These are phyloP conservation scores for Lomentospora prolificans DNA, from an alignment of 2,329 filamentous ascomycete genomes.

Conservation along the genomic window DNA sequence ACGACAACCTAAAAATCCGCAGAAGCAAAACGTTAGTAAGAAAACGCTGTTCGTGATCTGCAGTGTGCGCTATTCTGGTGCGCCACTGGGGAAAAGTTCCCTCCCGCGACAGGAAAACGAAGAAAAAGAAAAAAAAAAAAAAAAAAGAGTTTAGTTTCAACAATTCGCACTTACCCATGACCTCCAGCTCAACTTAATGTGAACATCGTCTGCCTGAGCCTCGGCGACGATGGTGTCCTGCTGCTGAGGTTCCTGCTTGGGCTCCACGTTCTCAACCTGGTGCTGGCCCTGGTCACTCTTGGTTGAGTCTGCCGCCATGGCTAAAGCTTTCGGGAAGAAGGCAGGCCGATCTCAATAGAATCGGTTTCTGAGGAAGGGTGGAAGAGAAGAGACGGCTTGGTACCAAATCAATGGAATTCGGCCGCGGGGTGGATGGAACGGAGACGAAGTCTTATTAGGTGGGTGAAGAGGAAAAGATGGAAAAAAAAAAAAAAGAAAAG, in stretches of 20 bases:
- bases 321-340: too few species aligned
- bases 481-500: too few species aligned
- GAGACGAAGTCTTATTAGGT: too few species aligned
- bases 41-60: too few species aligned
- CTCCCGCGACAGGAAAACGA: not conserved
- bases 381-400: not conserved
- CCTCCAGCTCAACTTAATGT: conserved; percentile 42
- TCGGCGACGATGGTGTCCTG: conserved; percentile 19
- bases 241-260: conserved; percentile 9
- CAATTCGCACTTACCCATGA: conserved; percentile 40
- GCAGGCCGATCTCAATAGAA: not conserved
- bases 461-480: too few species aligned
- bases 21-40: not conserved
- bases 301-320: not conserved
- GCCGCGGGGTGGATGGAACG: too few species aligned
- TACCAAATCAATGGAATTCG: too few species aligned
- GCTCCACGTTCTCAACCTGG: not conserved
- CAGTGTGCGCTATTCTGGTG: too few species aligned
- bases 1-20: conserved; percentile 18
- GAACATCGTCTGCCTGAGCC: conserved; percentile 22
- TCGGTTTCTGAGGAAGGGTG: too few species aligned
- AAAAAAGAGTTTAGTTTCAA: too few species aligned
- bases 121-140: not conserved
- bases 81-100: not conserved
- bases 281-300: not conserved